Evolutionary conservation across 2,329 filamentous ascomycete species (phyloP).

Genomic region (Aureobasidium sp.): DNA sequence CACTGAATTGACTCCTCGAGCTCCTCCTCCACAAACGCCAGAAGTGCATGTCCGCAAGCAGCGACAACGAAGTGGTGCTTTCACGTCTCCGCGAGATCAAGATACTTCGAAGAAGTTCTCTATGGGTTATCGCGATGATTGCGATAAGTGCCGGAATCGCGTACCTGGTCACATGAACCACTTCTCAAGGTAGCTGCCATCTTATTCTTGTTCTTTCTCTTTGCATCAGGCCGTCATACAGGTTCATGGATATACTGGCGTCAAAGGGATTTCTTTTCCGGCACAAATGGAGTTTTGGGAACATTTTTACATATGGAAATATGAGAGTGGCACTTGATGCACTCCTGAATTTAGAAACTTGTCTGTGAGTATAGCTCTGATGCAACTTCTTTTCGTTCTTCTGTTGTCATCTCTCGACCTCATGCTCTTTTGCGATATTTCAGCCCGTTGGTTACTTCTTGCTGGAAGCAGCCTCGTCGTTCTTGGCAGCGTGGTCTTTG

Average conservation of each 20-base stretch:
- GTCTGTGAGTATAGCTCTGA: background rate
- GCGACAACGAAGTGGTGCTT: constrained; percentile 26
- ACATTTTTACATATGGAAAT: background rate
- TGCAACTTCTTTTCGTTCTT: background rate
- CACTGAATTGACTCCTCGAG: background rate
- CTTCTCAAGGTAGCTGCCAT: constrained; percentile 24
- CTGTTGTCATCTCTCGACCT: background rate
- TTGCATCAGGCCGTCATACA: background rate
- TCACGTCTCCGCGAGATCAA: constrained; percentile 12
- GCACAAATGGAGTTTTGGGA: background rate
- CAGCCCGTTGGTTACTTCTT: background rate
- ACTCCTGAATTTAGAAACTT: background rate
- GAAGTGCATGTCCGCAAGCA: constrained; percentile 25
- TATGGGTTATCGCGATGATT: constrained; percentile 42
- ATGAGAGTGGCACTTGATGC: background rate
- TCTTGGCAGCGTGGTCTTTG: background rate
- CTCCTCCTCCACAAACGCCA: constrained; percentile 13
- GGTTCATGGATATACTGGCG: background rate
- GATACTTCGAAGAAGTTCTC: constrained; percentile 16
- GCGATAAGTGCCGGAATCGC: constrained; percentile 38
- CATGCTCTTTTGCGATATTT: background rate
- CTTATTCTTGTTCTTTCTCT: background rate
- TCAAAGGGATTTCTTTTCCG: background rate
- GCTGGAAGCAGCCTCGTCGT: background rate
- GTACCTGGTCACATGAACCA: constrained; percentile 44